Base-by-base conservation (phyloP, 305 asterid genomes). In the Fraxinus sp. region DNA sequence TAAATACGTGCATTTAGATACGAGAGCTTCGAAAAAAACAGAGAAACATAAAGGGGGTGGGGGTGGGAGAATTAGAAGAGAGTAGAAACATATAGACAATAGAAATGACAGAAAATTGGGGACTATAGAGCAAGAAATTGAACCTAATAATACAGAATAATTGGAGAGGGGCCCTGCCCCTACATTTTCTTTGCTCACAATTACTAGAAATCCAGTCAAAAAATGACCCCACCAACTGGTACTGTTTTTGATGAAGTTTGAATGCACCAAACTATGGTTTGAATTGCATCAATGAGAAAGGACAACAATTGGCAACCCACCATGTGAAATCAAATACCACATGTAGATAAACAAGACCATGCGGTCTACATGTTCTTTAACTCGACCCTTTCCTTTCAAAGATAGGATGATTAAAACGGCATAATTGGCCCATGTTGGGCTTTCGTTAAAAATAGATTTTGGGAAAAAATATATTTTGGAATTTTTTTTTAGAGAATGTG, bases 191-290 rank as follows among this genome's bases (percentile, higher is more conserved):
- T 30, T 74, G 66, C 71, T 76, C 78, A 73, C 68, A 82, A 10
- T 88, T 86, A 52, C 37, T 4, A 28, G 74, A 36, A 68, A 28
- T 68, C 82, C 88, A 83, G 91, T 88, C 91, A 68, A 68, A 88
- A 86, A 84, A 41, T 74, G 85, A 64, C 76, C 52, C 78, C 36
- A 79, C 79, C 37, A 79, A 24, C 36, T 79, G 80, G 62, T 83
- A 66, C 74, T 26, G 74, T 79, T 73, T 72, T 26, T 32, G 44
- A 77, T 66, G 33, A 75, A 68, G 64, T 88, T 88, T 82, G 89
- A 86, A 84, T 68, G 20, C 74, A 28, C 74, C 74, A 68, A 66
- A 68, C 37, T 24, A 10, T 10, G 7, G 74, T 68, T 59, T 68
- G 74, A 68, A 68, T 26, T 68, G 37, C 16, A 68, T 68, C 74